Conservation (phyloP, 1,284 basidiomycete genomes). For the Sanghuangporus weigelae region DNA sequence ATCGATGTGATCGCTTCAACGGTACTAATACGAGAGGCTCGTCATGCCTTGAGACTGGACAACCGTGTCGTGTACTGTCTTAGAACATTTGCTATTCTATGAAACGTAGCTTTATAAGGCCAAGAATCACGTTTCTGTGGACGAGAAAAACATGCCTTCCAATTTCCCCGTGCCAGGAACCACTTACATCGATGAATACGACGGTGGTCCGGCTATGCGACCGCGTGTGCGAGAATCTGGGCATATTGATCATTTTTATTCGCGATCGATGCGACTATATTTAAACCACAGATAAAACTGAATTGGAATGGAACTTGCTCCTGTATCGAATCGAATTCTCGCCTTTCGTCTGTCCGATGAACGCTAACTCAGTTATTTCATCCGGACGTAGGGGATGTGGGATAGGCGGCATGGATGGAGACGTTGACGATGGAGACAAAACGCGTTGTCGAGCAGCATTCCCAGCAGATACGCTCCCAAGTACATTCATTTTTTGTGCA, state of each 20-base stretch:
- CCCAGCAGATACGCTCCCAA: slow-evolving; percentile 73
- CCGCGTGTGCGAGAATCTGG: slow-evolving; percentile 63
- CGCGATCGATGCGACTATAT: not conserved
- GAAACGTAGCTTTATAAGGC: not conserved
- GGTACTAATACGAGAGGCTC: not conserved
- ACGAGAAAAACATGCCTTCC: slow-evolving; percentile 35
- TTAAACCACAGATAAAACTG: not conserved
- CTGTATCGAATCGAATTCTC: too few species aligned
- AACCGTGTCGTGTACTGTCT: slow-evolving; percentile 58
- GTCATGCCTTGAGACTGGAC: not conserved
- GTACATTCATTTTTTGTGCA: slow-evolving; percentile 11
- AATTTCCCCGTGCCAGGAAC: slow-evolving; percentile 68
- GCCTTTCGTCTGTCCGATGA: too few species aligned
- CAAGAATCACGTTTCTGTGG: not conserved
- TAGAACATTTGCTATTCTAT: slow-evolving; percentile 55
- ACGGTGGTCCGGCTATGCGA: slow-evolving; percentile 58
- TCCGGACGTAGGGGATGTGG: not conserved
- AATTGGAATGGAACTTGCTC: too few species aligned
- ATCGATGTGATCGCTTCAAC: not conserved
- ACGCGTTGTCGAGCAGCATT: slow-evolving; percentile 60
- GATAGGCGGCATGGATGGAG: slow-evolving; percentile 29
- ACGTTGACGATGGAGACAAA: slow-evolving; percentile 53
- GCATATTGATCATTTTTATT: slow-evolving; percentile 66
- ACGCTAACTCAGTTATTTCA: too few species aligned
- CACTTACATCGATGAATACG: slow-evolving; percentile 61